phyloP scores from a whole-genome alignment of 257 asterid species.

The Solanum neorickii region DNA sequence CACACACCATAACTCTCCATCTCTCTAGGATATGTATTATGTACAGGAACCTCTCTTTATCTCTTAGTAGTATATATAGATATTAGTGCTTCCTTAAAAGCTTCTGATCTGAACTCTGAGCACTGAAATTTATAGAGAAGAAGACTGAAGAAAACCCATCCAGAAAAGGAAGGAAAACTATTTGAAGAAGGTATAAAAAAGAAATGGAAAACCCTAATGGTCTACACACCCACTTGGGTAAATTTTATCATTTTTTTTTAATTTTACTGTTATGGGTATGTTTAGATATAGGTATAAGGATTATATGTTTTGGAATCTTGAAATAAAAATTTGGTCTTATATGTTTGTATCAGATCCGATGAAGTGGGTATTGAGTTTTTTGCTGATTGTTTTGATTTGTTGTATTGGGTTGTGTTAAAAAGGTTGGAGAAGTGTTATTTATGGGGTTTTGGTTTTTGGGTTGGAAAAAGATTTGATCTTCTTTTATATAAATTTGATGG shows the following conservation, averaged over 20 bases:
- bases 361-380: slow-evolving; percentile 3
- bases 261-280: background rate
- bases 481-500: background rate
- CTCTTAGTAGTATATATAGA: background rate
- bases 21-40: background rate
- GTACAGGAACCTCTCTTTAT: background rate
- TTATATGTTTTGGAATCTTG: background rate
- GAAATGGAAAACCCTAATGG: slow-evolving; percentile 6
- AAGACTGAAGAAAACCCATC: slow-evolving; percentile 11
- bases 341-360: slow-evolving; percentile 43
- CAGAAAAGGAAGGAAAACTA: background rate
- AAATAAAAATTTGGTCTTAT: background rate
- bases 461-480: background rate
- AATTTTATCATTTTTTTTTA: background rate
- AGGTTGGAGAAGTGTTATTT: background rate
- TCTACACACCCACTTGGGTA: slow-evolving; percentile 7
- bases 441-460: background rate
- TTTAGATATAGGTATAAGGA: background rate
- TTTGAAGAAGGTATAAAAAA: background rate
- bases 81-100: slow-evolving; percentile 16
- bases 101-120: slow-evolving; percentile 42
- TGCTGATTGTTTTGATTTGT: slow-evolving; percentile 7
- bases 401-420: background rate
- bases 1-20: slow-evolving; percentile 1
- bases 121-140: slow-evolving; percentile 8